These are phyloP conservation scores for Globisporangium paddicum DNA, from an alignment of 352 stramenopile species.

Conservation along the genomic window DNA sequence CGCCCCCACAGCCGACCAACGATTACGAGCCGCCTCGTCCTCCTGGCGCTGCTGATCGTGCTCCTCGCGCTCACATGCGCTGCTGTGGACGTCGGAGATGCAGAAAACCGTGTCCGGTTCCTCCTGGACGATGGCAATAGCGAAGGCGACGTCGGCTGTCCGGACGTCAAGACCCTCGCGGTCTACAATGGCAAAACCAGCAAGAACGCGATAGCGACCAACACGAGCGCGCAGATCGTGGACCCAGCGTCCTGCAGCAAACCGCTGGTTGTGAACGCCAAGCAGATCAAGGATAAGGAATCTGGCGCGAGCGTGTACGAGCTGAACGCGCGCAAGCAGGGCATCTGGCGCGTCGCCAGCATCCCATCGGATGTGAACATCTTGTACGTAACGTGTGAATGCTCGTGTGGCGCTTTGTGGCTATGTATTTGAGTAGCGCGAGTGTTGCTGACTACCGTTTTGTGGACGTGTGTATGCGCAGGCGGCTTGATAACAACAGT, in stretches of 20 bases:
- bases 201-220: background rate
- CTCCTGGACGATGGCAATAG: background rate
- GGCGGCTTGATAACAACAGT: slow-evolving; percentile 8
- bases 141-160: slow-evolving; percentile 13
- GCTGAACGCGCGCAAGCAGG: slow-evolving; percentile 6
- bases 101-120: background rate
- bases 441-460: too few species aligned
- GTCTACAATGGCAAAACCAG: slow-evolving; percentile 4
- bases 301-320: slow-evolving; percentile 1
- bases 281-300: slow-evolving; percentile 15
- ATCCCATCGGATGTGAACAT: slow-evolving; percentile 6
- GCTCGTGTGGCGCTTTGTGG: background rate
- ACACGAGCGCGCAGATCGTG: background rate
- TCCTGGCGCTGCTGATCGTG: background rate
- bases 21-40: background rate
- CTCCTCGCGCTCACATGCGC: background rate
- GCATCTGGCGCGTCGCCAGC: slow-evolving; percentile 5
- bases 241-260: background rate
- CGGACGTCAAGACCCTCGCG: slow-evolving; percentile 24
- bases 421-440: too few species aligned
- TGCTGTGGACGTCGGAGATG: slow-evolving; percentile 7
- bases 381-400: background rate
- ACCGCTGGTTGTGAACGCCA: slow-evolving; percentile 5
- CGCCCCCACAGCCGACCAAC: background rate
- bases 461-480: background rate